A percentile compares a stretch with the other conserved stretches of the same genome.
Conservation (phyloP, 2,329 filamentous ascomycete genomes). For the Madurella mycetomatis region DNA sequence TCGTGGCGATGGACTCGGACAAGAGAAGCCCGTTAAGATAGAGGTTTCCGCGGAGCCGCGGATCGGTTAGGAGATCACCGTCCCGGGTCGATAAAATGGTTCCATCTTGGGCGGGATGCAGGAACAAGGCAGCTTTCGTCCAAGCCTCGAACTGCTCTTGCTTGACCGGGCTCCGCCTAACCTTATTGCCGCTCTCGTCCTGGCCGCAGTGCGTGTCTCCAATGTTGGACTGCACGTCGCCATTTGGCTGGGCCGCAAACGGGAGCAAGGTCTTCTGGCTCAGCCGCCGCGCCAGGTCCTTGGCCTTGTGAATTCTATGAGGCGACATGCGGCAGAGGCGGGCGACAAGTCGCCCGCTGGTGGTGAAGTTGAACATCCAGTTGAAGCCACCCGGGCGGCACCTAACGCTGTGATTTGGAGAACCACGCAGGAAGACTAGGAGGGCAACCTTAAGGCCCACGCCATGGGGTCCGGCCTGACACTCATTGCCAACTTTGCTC, state of each 20-base stretch:
- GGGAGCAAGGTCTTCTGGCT: slow-evolving; percentile 14
- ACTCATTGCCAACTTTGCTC: slow-evolving; percentile 21
- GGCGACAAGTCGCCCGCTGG: slow-evolving; percentile 20
- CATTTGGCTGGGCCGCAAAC: slow-evolving; percentile 1
- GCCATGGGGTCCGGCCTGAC: slow-evolving; percentile 29
- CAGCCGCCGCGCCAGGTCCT: slow-evolving; percentile 1
- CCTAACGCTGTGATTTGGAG: slow-evolving; percentile 27
- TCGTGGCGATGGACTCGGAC: not conserved
- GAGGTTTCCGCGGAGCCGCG: slow-evolving; percentile 21
- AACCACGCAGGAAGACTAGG: slow-evolving; percentile 27
- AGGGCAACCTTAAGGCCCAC: slow-evolving; percentile 30
- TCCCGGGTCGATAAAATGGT: slow-evolving; percentile 1
- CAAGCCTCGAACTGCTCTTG: slow-evolving; percentile 1
- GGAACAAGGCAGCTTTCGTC: slow-evolving; percentile 5
- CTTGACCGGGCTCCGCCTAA: slow-evolving; percentile 11
- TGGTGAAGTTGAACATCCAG: slow-evolving; percentile 32
- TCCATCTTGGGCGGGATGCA: not conserved
- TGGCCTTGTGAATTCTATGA: not conserved
- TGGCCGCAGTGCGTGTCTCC: slow-evolving; percentile 16
- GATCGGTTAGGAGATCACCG: slow-evolving; percentile 13
- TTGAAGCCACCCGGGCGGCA: slow-evolving; percentile 27
- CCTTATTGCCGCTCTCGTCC: slow-evolving; percentile 11
- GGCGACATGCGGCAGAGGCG: slow-evolving; percentile 6
- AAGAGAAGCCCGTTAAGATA: slow-evolving; percentile 26
- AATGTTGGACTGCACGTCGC: slow-evolving; percentile 26